Evolutionary conservation across 768 basidiomycete species (phyloP).

Genomic region (Russula foetens): DNA sequence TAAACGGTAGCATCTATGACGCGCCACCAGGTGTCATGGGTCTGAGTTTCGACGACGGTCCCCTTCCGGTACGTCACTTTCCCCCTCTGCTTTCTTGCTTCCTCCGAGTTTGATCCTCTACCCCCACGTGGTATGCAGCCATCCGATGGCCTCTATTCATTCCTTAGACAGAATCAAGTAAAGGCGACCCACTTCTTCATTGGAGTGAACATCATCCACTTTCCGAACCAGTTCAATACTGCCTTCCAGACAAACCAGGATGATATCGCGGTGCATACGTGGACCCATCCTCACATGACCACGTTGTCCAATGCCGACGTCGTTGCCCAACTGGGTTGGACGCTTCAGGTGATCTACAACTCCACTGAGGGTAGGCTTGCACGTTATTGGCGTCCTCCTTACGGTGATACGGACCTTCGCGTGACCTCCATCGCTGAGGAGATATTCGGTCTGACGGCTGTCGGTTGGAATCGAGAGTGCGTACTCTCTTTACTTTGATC

Average conservation of each 20-base stretch:
- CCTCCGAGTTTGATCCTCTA: neutral
- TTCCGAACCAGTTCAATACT: slow-evolving; percentile 27
- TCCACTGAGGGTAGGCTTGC: slow-evolving; percentile 70
- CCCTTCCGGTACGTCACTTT: slow-evolving; percentile 20
- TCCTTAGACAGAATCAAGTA: slow-evolving; percentile 31
- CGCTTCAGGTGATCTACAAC: slow-evolving; percentile 69
- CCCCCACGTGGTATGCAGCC: slow-evolving; percentile 8
- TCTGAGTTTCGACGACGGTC: slow-evolving; percentile 33
- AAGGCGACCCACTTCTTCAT: slow-evolving; percentile 41
- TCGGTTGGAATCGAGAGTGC: slow-evolving; percentile 89
- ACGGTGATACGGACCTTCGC: slow-evolving; percentile 76
- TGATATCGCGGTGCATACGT: slow-evolving; percentile 48
- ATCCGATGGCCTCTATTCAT: slow-evolving; percentile 31
- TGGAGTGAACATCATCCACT: slow-evolving; percentile 34
- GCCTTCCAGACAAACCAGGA: slow-evolving; percentile 29
- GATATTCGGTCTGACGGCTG: slow-evolving; percentile 78
- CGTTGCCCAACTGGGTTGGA: slow-evolving; percentile 76
- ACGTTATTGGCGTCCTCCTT: slow-evolving; percentile 83
- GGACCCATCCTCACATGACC: slow-evolving; percentile 78
- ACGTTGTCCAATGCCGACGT: slow-evolving; percentile 58
- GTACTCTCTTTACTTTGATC: slow-evolving; percentile 18
- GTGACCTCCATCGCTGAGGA: slow-evolving; percentile 80
- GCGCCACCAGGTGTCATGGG: slow-evolving; percentile 35
- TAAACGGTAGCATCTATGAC: slow-evolving; percentile 29
- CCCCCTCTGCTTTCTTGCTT: neutral